A percentile compares a stretch with the other conserved stretches of the same genome.
Evolutionary conservation across 495 filamentous ascomycete species (phyloP).

Genomic region (Parathielavia hyrcaniae): DNA sequence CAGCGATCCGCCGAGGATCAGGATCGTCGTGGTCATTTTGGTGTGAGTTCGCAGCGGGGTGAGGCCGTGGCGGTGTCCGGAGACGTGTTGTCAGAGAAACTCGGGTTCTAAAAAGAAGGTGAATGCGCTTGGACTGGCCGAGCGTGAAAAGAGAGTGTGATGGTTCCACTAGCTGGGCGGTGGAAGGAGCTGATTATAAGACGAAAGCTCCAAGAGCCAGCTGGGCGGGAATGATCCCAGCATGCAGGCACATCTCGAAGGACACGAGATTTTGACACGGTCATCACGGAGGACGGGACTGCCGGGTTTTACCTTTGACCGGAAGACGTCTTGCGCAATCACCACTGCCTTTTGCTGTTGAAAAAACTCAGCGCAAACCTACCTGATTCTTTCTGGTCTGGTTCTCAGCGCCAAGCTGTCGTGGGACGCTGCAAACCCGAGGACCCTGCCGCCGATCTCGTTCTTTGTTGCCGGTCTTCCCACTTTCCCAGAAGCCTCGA

Average conservation of each 20-base stretch:
- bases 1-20: conserved; percentile 52
- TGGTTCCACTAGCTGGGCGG: no score
- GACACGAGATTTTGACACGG: no score
- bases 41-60: background rate
- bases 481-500: background rate
- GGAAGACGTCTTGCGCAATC: background rate
- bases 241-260: no score
- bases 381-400: background rate
- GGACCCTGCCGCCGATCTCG: background rate
- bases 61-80: background rate
- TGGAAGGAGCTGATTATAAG: no score
- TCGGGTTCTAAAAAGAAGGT: background rate
- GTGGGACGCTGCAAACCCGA: background rate
- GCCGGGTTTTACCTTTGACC: background rate
- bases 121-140: no score
- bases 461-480: background rate
- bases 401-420: background rate
- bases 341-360: no score
- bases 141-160: no score
- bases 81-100: background rate
- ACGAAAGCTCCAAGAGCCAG: no score
- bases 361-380: no score
- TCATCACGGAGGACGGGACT: no score
- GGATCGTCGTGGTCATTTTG: conserved; percentile 39
- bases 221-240: no score